Evolutionary conservation across 441 rosid species (phyloP), one percentile per base, ranked within the genome.

Genomic region (Pelargonium fulgidum): DNA sequence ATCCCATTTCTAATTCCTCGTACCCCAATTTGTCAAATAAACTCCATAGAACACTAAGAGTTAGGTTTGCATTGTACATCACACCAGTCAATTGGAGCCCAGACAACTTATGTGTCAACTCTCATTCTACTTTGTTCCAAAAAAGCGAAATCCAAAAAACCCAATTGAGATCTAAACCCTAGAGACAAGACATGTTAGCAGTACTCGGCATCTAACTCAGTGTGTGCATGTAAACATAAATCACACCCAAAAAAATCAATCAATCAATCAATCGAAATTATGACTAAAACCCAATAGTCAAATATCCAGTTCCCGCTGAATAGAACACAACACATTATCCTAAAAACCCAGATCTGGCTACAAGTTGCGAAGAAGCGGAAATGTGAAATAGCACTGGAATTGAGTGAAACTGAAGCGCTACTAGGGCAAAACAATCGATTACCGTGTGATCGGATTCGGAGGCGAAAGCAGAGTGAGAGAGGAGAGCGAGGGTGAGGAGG

Each of bases 401-500:
- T 12, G 54, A 47, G 14, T 2, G n/a, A 1, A 24, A 56, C 33
- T 7, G 22, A 4, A 52, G 14, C 65, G 44, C 5, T 0, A 54
- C 13, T 58, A 62, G 45, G 14, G n/a, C n/a, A 12, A 2, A 12
- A n/a, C 54, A 42, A 68, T 33, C 66, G 20, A 10, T 74, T 70
- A 86, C 99, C 97, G 86, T 92, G 91, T 95, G 99, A 89, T 95
- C 98, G 69, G 93, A 87, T 81, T 92, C 99, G 71, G 97, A 84
- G 72, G 92, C 93, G 66, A 84, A 72, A 22, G 81, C 80, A 36
- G 77, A 62, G 73, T 86, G 59, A 61, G 74, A 56, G 65, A 82
- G 62, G 16, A 81, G 3, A 77, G 66, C 42, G 71, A 26, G 56
- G 64, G 64, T 3, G 41, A 73, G 26, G 54, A 47, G 13, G 67